Percentiles rank a stretch among this genome's conserved stretches.
Evolutionary conservation across 305 asterid genomes (phyloP).

Genomic region (Solanum hybrid): DNA sequence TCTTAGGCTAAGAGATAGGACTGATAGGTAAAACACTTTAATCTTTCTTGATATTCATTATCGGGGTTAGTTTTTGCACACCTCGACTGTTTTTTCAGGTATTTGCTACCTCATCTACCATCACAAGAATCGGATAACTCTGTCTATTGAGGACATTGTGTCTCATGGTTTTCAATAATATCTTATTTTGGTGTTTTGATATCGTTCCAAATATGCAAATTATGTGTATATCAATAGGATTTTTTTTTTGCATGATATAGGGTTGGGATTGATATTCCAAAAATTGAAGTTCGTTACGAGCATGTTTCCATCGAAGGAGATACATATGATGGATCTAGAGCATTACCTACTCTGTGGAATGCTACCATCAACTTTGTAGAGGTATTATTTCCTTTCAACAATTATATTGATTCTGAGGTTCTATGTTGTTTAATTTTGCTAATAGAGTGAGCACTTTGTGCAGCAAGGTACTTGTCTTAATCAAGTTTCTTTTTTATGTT

Average conservation of each 20-base stretch:
- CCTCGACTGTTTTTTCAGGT: neutral
- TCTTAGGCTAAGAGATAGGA: conserved; percentile 63
- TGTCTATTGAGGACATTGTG: neutral
- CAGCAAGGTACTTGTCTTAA: neutral
- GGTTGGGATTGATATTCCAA: conserved; percentile 81
- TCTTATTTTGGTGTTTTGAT: neutral
- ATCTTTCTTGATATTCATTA: neutral
- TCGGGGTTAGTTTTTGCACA: neutral
- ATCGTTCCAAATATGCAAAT: neutral
- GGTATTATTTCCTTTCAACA: conserved; percentile 28
- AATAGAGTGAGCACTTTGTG: neutral
- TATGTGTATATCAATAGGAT: neutral
- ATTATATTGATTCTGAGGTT: neutral
- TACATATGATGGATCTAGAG: conserved; percentile 68
- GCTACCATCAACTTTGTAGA: conserved; percentile 55
- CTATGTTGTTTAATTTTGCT: neutral
- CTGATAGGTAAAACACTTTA: conserved; percentile 44
- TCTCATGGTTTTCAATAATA: neutral
- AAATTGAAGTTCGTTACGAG: conserved; percentile 81
- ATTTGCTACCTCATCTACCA: neutral
- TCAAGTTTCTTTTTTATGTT: conserved; percentile 11
- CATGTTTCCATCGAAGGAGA: conserved; percentile 72
- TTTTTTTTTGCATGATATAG: conserved; percentile 18
- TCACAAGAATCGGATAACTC: neutral
- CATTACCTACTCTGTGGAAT: conserved; percentile 79